Evolutionary conservation across 2,329 filamentous ascomycete species (phyloP).

Genomic region (Fusarium decemcellulare): DNA sequence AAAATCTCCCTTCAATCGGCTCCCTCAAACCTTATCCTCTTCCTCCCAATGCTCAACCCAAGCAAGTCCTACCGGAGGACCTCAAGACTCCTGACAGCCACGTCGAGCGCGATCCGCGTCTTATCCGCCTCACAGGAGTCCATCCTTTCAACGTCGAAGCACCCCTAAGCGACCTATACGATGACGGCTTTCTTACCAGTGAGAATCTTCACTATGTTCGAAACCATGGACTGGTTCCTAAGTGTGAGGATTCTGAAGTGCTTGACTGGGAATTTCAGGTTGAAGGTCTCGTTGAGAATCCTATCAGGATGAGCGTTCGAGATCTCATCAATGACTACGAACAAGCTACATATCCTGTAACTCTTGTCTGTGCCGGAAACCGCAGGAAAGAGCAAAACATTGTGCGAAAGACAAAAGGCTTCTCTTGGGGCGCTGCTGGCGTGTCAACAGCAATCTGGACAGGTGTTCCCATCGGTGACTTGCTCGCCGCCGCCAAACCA

Average conservation of each 20-base stretch:
- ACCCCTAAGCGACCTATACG: slow-evolving; percentile 82
- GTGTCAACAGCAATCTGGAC: slow-evolving; percentile 92
- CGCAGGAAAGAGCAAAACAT: slow-evolving; percentile 93
- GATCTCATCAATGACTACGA: slow-evolving; percentile 82
- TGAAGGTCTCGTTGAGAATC: slow-evolving; percentile 86
- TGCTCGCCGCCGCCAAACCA: slow-evolving; percentile 78
- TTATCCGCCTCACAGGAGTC: slow-evolving; percentile 89
- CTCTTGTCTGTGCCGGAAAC: slow-evolving; percentile 93
- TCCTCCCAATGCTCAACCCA: slow-evolving; percentile 75
- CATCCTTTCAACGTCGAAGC: slow-evolving; percentile 95
- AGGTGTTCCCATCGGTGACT: slow-evolving; percentile 80
- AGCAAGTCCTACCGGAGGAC: slow-evolving; percentile 79
- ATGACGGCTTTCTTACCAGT: slow-evolving; percentile 87
- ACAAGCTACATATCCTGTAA: slow-evolving; percentile 88
- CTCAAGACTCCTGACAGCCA: slow-evolving; percentile 87
- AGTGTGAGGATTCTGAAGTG: slow-evolving; percentile 79
- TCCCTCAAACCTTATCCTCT: slow-evolving; percentile 67
- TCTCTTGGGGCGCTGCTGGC: slow-evolving; percentile 93
- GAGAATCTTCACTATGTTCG: slow-evolving; percentile 92
- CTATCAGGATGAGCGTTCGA: slow-evolving; percentile 78
- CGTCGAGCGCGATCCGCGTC: slow-evolving; percentile 82
- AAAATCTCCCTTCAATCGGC: slow-evolving; percentile 36
- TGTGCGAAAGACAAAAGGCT: slow-evolving; percentile 91
- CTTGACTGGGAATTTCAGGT: slow-evolving; percentile 86
- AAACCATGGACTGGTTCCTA: slow-evolving; percentile 88